Conservation (phyloP, 495 filamentous ascomycete species). For the Penicillium odoratum region DNA sequence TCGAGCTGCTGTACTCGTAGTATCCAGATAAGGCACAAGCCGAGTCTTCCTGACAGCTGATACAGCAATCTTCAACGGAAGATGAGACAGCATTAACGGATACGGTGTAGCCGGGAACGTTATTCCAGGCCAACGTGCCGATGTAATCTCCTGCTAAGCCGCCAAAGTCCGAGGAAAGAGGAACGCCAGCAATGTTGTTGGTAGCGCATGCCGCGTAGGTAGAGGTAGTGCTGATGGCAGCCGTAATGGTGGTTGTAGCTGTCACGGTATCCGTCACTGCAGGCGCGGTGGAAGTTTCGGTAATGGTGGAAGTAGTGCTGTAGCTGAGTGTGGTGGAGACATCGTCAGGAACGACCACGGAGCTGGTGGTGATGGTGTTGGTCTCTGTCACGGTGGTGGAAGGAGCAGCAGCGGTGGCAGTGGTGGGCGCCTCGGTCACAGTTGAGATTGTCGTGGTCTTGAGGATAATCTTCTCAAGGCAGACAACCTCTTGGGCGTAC, state of each 20-base stretch:
- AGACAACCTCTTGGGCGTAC: slow-evolving; percentile 7
- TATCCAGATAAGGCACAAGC: background rate
- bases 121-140: background rate
- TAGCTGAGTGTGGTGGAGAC: slow-evolving; percentile 13
- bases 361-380: slow-evolving; percentile 9
- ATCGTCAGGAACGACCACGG: slow-evolving; percentile 7
- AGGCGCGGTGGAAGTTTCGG: background rate
- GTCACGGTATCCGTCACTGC: slow-evolving; percentile 5
- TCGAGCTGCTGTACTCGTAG: background rate
- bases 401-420: slow-evolving; percentile 3
- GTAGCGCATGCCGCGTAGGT: slow-evolving; percentile 10
- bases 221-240: slow-evolving; percentile 3
- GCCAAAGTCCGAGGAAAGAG: slow-evolving; percentile 13
- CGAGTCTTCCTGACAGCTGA: background rate
- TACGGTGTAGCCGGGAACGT: background rate
- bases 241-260: background rate
- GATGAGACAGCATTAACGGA: background rate
- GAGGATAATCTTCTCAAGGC: slow-evolving; percentile 10
- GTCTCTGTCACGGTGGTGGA: slow-evolving; percentile 9
- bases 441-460: slow-evolving; percentile 6
- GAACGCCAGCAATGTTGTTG: slow-evolving; percentile 9
- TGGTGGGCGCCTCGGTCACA: slow-evolving; percentile 3
- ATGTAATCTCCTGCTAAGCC: slow-evolving; percentile 2
- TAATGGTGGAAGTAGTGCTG: slow-evolving; percentile 11
- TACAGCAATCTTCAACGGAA: background rate